Percentiles rank a stretch among this genome's conserved stretches.
Evolutionary conservation across 176 grass and related monocot species (phyloP).

Genomic region (Tillandsia leiboldiana): DNA sequence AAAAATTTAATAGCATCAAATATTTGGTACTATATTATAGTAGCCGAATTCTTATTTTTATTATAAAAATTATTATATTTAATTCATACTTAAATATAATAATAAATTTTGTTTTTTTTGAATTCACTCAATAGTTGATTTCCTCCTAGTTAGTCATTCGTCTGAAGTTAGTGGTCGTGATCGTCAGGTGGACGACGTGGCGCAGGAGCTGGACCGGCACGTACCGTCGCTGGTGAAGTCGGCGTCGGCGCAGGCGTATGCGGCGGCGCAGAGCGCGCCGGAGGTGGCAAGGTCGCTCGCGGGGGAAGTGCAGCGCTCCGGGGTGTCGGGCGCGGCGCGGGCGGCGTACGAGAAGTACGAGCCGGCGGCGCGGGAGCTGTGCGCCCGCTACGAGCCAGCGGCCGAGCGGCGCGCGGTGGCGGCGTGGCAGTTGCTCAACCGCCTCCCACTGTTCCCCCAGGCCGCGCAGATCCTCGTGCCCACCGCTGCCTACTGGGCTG

Average conservation of each 20-base stretch:
- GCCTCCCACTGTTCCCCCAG: conserved; percentile 63
- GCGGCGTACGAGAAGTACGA: conserved; percentile 24
- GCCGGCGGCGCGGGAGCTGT: conserved; percentile 43
- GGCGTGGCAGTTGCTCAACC: conserved; percentile 65
- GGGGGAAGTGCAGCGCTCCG: conserved; percentile 31
- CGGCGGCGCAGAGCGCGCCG: conserved; percentile 22
- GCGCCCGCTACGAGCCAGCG: conserved; percentile 52
- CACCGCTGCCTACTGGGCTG: conserved; percentile 43
- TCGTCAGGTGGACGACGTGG: conserved; percentile 47
- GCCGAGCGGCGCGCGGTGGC: conserved; percentile 62
- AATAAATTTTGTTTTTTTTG: too few species aligned
- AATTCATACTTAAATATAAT: too few species aligned
- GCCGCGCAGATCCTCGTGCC: conserved; percentile 54
- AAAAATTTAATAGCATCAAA: too few species aligned
- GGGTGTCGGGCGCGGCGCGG: conserved; percentile 23
- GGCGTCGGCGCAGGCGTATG: conserved; percentile 21
- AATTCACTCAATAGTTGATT: too few species aligned
- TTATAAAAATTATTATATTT: too few species aligned
- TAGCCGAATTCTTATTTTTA: too few species aligned
- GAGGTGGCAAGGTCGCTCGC: conserved; percentile 38
- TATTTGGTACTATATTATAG: too few species aligned
- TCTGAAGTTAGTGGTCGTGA: neutral
- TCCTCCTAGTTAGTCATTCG: too few species aligned
- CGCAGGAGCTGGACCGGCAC: conserved; percentile 35
- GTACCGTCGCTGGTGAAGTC: conserved; percentile 44